Conservation (phyloP, 352 stramenopile genomes). For the Phytophthora kernoviae region DNA sequence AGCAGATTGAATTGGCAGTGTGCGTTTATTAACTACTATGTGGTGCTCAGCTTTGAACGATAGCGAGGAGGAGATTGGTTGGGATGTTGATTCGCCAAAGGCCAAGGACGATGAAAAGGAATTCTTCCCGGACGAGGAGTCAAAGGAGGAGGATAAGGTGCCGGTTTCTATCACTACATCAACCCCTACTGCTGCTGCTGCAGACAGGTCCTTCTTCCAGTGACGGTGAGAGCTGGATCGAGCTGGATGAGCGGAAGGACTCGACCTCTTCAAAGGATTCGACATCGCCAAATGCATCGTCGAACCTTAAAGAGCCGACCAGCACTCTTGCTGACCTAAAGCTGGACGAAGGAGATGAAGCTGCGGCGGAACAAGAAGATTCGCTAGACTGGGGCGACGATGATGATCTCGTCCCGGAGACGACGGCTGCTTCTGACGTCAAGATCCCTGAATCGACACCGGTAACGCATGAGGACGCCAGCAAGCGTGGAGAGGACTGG, state of each 20-base stretch:
- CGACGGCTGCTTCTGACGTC: conserved; percentile 15
- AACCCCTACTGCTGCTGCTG: conserved; percentile 7
- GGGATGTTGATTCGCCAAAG: conserved; percentile 68
- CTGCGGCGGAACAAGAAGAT: conserved; percentile 36
- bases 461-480: conserved; percentile 34
- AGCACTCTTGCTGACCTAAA: conserved; percentile 35
- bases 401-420: conserved; percentile 35
- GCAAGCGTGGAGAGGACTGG: conserved; percentile 65
- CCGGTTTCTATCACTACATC: conserved; percentile 6
- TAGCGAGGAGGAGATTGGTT: conserved; percentile 70
- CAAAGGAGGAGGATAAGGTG: conserved; percentile 39
- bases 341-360: conserved; percentile 39
- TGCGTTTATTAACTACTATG: neutral
- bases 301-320: conserved; percentile 29
- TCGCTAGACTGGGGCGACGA: conserved; percentile 73
- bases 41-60: conserved; percentile 51
- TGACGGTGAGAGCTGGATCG: conserved; percentile 70
- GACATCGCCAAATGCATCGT: conserved; percentile 49
- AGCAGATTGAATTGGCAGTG: neutral
- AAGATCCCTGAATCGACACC: conserved; percentile 18
- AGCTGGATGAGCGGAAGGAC: conserved; percentile 67
- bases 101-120: conserved; percentile 41
- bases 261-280: conserved; percentile 64
- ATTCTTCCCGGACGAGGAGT: conserved; percentile 54
- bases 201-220: conserved; percentile 37